phyloP scores from a whole-genome alignment of 495 filamentous ascomycete species.

The Penicillium chermesinum region DNA sequence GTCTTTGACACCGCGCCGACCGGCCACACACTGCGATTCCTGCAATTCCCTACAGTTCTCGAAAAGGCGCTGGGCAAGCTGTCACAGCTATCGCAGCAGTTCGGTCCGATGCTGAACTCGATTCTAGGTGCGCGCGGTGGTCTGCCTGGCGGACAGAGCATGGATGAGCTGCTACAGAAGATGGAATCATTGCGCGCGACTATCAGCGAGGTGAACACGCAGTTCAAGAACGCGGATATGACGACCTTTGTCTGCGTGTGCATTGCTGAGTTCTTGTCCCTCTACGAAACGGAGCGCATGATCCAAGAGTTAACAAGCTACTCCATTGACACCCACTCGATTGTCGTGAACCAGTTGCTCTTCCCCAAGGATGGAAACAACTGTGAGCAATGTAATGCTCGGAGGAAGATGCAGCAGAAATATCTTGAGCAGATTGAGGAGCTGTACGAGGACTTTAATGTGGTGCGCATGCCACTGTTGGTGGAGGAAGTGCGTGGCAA shows the following conservation, averaged over 20 bases:
- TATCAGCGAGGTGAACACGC: conserved; percentile 91
- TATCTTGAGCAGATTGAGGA: conserved; percentile 99
- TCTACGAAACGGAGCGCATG: conserved; percentile 99
- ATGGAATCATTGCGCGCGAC: conserved; percentile 89
- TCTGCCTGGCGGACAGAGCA: conserved; percentile 83
- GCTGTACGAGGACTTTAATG: conserved; percentile 98
- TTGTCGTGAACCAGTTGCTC: conserved; percentile 96
- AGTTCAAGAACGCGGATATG: conserved; percentile 94
- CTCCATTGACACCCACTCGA: conserved; percentile 91
- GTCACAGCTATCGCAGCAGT: conserved; percentile 87
- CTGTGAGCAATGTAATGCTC: conserved; percentile 93
- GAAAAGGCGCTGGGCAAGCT: conserved; percentile 97
- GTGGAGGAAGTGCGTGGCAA: conserved; percentile 94
- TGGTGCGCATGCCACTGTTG: conserved; percentile 93
- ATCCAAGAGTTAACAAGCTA: conserved; percentile 95
- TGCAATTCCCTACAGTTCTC: conserved; percentile 96
- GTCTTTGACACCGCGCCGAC: conserved; percentile 99
- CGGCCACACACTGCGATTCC: conserved; percentile 97
- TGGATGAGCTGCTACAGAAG: conserved; percentile 87
- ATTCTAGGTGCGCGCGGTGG: conserved; percentile 79
- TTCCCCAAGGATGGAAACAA: conserved; percentile 82
- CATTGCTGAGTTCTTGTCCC: conserved; percentile 93
- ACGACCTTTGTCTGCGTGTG: conserved; percentile 98
- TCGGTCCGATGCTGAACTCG: conserved; percentile 92
- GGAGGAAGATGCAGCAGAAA: conserved; percentile 98